Evolutionary conservation across 2,329 filamentous ascomycete species (phyloP), one percentile per base, ranked within the genome.

Genomic region (Cladosporium sp.): DNA sequence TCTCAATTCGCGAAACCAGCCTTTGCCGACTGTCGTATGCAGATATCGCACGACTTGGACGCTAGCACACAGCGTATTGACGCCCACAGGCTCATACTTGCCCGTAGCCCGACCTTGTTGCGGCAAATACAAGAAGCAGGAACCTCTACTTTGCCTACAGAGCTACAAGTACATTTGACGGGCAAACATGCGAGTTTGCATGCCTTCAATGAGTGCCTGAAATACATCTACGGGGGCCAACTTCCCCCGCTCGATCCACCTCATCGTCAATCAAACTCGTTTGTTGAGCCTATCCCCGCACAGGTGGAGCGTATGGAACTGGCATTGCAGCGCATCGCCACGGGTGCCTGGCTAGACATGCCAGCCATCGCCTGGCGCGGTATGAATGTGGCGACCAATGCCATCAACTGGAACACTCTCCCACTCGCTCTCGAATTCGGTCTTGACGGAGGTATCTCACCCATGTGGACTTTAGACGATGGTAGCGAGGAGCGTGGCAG

Each of bases 271-370:
- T 29, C 38, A 30, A 5, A 38, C 16, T 38, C 40, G n/a, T 54
- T 48, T 7, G 19, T 42, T 12, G 49, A 53, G 19, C 40, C 53
- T 27, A 18, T 46, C 1, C 33, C 42, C 7, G 46, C 16, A 27
- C 50, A 54, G 30, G 55, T 57, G 16, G 56, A 61, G 6, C 57
- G 59, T 15, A 59, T 67, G 51, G 50, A 57, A 25, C 43, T 49
- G 54, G 77, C 77, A n/a, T 67, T 88, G 16, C 80, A 80, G 19
- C 85, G 86, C 59, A 77, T 82, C 39, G 81, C 83, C 20, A 78
- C 82, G 4, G 84, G 83, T 0, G 72, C 78, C 43, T 69, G 80
- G 33, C 69, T 88, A 13, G 70, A 72, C 35, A 76, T 48, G 45
- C 45, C 45, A 25, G 45, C 45, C 13, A 48, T 48, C 25, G 36